phyloP scores from a whole-genome alignment of 371 early-diverging fungal genomes.

The Blastocladiella emersonii region DNA sequence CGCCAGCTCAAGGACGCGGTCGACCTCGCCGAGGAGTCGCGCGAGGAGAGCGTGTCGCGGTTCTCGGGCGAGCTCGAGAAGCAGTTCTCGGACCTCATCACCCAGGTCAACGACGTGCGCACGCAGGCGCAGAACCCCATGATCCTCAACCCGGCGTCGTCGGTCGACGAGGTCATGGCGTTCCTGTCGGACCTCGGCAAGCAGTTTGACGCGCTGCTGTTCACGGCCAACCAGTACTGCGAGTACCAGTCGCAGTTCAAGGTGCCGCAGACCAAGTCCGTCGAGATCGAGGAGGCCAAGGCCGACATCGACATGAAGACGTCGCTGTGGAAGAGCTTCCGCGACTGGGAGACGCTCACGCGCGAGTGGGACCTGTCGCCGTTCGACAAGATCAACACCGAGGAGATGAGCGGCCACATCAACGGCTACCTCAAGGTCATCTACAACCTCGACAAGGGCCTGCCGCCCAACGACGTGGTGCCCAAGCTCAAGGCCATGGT shows the following conservation, averaged over 20 bases:
- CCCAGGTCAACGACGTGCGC: slow-evolving; percentile 33
- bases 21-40: slow-evolving; percentile 34
- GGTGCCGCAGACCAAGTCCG: background rate
- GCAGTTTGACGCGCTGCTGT: slow-evolving; percentile 15
- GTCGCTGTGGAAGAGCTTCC: slow-evolving; percentile 32
- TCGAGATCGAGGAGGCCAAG: slow-evolving; percentile 31
- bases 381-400: slow-evolving; percentile 35
- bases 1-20: slow-evolving; percentile 30
- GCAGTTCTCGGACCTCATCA: slow-evolving; percentile 24
- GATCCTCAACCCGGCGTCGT: slow-evolving; percentile 24
- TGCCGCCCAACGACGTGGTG: slow-evolving; percentile 46
- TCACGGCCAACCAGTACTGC: slow-evolving; percentile 6
- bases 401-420: slow-evolving; percentile 33
- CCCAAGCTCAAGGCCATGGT: slow-evolving; percentile 35
- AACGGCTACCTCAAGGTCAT: slow-evolving; percentile 28
- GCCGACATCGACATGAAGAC: slow-evolving; percentile 33
- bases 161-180: slow-evolving; percentile 22
- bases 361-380: slow-evolving; percentile 23
- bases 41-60: slow-evolving; percentile 33
- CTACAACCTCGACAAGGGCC: slow-evolving; percentile 36
- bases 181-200: slow-evolving; percentile 23
- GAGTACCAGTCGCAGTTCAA: slow-evolving; percentile 8
- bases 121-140: slow-evolving; percentile 39
- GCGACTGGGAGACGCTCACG: slow-evolving; percentile 30
- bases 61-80: slow-evolving; percentile 35